A percentile compares a stretch with the other conserved stretches of the same genome.
Conservation (phyloP, 129 eudicot genomes). For the Centaurea solstitialis region DNA sequence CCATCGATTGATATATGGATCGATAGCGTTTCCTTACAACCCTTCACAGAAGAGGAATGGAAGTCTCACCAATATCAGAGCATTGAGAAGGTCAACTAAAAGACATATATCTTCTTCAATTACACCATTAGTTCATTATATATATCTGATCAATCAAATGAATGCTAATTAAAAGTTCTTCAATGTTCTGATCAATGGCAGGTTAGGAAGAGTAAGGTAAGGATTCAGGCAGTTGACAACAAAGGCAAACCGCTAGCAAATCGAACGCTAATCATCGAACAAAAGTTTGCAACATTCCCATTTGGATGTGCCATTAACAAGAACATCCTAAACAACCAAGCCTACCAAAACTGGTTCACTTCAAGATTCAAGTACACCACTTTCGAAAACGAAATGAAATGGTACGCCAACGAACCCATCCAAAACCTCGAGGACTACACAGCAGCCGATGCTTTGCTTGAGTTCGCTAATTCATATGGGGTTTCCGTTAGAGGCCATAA, state of each 20-base stretch:
- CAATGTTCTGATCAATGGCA: conserved; percentile 10
- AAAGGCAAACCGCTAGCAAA: conserved; percentile 43
- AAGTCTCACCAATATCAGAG: conserved; percentile 55
- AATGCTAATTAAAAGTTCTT: neutral
- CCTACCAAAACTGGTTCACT: conserved; percentile 62
- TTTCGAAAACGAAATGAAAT: conserved; percentile 68
- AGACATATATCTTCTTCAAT: neutral
- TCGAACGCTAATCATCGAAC: conserved; percentile 36
- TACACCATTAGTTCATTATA: neutral
- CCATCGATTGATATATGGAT: conserved; percentile 51
- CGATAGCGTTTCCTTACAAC: conserved; percentile 69
- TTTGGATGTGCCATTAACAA: conserved; percentile 59
- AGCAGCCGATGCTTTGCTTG: conserved; percentile 41
- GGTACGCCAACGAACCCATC: conserved; percentile 45
- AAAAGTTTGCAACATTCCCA: conserved; percentile 39
- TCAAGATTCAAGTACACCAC: conserved; percentile 58
- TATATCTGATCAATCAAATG: neutral
- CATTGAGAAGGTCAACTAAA: conserved; percentile 51
- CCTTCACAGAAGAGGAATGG: conserved; percentile 73
- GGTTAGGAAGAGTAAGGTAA: conserved; percentile 52
- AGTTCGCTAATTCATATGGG: conserved; percentile 36
- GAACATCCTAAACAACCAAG: conserved; percentile 44
- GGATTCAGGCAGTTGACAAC: conserved; percentile 45
- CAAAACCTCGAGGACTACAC: conserved; percentile 43
- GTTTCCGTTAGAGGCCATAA: conserved; percentile 70